Evolutionary conservation across 1,284 basidiomycete species (phyloP).

Genomic region (Ganoderma lingzhi): DNA sequence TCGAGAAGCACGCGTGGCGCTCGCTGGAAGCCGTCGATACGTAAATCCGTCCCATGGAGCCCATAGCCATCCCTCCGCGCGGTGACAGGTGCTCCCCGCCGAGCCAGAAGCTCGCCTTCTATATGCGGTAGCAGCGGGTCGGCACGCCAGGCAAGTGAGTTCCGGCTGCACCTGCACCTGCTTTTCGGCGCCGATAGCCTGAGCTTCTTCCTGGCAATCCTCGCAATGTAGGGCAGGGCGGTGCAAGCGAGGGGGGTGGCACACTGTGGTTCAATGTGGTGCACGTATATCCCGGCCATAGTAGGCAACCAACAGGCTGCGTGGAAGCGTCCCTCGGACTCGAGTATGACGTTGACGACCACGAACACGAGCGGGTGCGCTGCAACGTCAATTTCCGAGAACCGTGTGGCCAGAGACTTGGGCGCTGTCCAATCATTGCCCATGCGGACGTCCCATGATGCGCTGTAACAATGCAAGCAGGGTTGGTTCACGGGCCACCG

Average conservation of each 20-base stretch:
- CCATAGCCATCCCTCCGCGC: constrained; percentile 1
- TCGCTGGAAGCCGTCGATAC: constrained; percentile 7
- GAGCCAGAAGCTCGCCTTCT: neutral
- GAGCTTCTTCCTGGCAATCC: neutral
- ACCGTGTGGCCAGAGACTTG: neutral
- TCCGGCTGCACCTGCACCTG: neutral
- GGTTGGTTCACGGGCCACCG: neutral
- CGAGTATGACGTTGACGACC: neutral
- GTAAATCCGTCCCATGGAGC: constrained; percentile 11
- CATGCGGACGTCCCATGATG: constrained; percentile 6
- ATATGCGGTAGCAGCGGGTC: constrained; percentile 4
- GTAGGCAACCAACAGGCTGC: neutral
- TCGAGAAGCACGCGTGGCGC: constrained; percentile 6
- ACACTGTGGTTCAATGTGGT: neutral
- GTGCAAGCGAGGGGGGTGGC: neutral
- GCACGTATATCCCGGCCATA: neutral
- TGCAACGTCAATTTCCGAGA: neutral
- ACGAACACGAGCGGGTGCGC: neutral
- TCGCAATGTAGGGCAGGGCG: neutral
- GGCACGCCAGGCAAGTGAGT: neutral
- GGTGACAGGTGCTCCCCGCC: constrained; percentile 14
- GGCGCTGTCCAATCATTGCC: neutral
- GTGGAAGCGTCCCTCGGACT: neutral
- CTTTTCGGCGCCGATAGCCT: neutral
- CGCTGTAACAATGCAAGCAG: neutral